Conservation (phyloP, 352 stramenopile species). For the Pythium brassicae region DNA sequence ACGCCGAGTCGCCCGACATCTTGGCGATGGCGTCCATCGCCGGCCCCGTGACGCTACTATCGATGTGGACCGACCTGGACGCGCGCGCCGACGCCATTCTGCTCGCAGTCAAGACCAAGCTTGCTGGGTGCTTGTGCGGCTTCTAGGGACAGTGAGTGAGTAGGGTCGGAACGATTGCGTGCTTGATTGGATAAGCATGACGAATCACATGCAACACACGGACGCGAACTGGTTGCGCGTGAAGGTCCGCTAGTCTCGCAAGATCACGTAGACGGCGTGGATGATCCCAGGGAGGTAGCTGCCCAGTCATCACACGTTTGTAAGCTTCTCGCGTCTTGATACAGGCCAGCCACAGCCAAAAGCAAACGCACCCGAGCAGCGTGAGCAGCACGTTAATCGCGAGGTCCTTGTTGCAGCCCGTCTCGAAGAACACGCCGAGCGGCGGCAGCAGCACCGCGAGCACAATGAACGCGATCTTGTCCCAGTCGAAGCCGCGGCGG, state of each 20-base stretch:
- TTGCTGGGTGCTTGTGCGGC: slow-evolving; percentile 56
- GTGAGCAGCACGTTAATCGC: slow-evolving; percentile 64
- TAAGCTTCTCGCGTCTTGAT: too few species aligned
- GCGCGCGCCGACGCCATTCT: slow-evolving; percentile 38
- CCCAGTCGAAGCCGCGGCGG: background rate
- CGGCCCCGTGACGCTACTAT: slow-evolving; percentile 32
- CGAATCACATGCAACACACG: slow-evolving; percentile 23
- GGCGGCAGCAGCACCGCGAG: slow-evolving; percentile 40
- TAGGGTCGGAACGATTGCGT: too few species aligned
- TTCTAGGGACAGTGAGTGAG: too few species aligned
- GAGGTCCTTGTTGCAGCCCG: slow-evolving; percentile 32
- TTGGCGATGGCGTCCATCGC: slow-evolving; percentile 41
- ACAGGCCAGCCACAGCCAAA: too few species aligned
- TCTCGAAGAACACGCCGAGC: slow-evolving; percentile 32
- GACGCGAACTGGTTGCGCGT: too few species aligned
- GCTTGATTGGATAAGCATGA: background rate
- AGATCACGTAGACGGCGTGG: slow-evolving; percentile 68
- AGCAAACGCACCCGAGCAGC: slow-evolving; percentile 2
- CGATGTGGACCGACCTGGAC: slow-evolving; percentile 55
- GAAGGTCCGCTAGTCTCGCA: slow-evolving; percentile 35
- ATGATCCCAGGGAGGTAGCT: slow-evolving; percentile 67
- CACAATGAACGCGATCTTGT: slow-evolving; percentile 42
- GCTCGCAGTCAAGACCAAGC: slow-evolving; percentile 44
- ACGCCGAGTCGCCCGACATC: slow-evolving; percentile 17
- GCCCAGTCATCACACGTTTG: background rate